Base-by-base conservation (phyloP, 345 rosid genomes). In the Noccaea caerulescens region DNA sequence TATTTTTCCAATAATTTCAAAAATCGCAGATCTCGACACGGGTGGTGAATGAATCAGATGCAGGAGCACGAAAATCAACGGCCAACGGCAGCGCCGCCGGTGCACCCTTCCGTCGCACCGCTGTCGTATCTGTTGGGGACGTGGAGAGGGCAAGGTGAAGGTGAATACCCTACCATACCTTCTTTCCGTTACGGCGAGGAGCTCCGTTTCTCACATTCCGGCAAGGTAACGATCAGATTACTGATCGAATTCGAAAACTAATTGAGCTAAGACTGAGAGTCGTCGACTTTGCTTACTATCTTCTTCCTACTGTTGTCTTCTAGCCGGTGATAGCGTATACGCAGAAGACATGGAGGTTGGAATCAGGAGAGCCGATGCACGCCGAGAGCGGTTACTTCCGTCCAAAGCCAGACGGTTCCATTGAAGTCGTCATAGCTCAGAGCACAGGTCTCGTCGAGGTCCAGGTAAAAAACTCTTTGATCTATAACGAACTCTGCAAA, bases 91-190 rank as follows among this genome's bases (percentile, higher is more conserved):
- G 0, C 65, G 49, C 77, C 77, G 64, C 53, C 72, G 16, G 1
- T 85, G 27, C 97, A 88, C 41, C 87, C 90, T 10, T 82, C 80
- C n/a, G 73, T 85, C 4, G 84, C 75, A 34, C 86, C 90, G 13
- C n/a, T 90, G 0, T 75, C 88, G 0, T 86, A 77, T 69, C 84
- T 90, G 32, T 39, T 90, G 46, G 93, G 97, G 3, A 88, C 78
- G 30, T 90, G 97, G 97, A 82, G 80, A 76, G 93, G 93, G n/a
- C 53, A 84, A 75, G 97, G 93, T 9, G 78, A 85, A 68, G 97
- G 97, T 12, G 75, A 71, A 2, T 88, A 66, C 62, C 93, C 92
- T 16, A 88, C 90, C 69, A 81, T 86, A 78, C 47, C 69, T 69
- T 72, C 88, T 56, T 90, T 90, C 77, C 67, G 62, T 10, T 90